Base-by-base conservation (phyloP, 441 rosid species). In the Populus hybrid region DNA sequence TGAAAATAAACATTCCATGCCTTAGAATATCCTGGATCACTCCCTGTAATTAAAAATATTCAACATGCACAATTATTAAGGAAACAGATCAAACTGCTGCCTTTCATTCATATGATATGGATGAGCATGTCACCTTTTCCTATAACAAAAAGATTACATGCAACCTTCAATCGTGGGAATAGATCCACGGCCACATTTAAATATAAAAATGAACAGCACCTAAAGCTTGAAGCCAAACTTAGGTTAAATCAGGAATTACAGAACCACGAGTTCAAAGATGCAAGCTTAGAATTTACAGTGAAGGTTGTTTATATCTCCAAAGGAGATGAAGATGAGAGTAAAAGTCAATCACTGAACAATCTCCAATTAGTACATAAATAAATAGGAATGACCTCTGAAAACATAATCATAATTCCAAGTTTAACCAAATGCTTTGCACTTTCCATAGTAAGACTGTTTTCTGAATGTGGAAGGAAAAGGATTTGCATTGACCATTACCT, bases 401-500 rank as follows among this genome's bases (percentile, higher is more conserved):
- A 6, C 24, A 19, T 18, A 36, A 69, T 69, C 24, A 69, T 34
- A 19, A 40, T 24, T 10, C 42, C 72, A 5, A 42, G 21, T 64
- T 38, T 26, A 64, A 53, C 32, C 64, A 68, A 68, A 68, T 19
- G 67, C 28, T n/a, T 30, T 40, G 73, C 61, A 73, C 38, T n/a
- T 21, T 46, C 5, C 21, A 42, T 4, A 42, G 70, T 21, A 70
- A 3, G 38, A 34, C 64, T 40, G n/a, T 61, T 38, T 70, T 23
- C 3, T 8, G 26, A 42, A 30, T 28, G 9, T 32, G 50, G 50
- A 6, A 69, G 59, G 66, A 46, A 65, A 35, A 73, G 53, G 64
- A 66, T 68, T 42, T 42, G 74, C 73, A 74, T 65, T 63, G 26
- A 70, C 19, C 6, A 14, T 19, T 85, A 94, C 98, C 99, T 94